A percentile compares a stretch with the other conserved stretches of the same genome.
phyloP scores from a whole-genome alignment of 805 yeast species.

The Suhomyces emberorum region DNA sequence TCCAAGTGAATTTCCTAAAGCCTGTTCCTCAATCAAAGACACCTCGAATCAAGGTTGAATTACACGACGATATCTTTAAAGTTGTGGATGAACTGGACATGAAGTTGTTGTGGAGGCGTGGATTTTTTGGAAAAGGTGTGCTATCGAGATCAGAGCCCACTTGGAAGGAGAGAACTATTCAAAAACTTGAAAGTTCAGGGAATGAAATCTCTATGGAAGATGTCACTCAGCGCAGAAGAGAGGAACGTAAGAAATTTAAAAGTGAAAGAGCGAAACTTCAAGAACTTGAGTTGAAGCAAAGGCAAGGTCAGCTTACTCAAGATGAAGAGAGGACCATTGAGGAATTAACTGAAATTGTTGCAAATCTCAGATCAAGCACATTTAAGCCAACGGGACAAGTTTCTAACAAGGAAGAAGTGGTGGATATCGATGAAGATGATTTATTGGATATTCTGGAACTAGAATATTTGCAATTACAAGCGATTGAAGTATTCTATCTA shows the following conservation, averaged over 20 bases:
- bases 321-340: neutral
- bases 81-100: constrained; percentile 46
- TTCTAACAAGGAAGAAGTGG: neutral
- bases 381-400: too few species aligned
- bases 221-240: constrained; percentile 67
- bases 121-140: constrained; percentile 92
- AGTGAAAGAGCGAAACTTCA: constrained; percentile 50
- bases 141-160: constrained; percentile 90
- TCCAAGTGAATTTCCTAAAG: constrained; percentile 6
- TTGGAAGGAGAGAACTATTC: constrained; percentile 59
- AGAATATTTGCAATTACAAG: constrained; percentile 65
- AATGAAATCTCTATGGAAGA: constrained; percentile 59
- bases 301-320: constrained; percentile 14
- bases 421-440: constrained; percentile 11
- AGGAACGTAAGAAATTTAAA: constrained; percentile 71
- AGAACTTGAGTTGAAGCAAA: constrained; percentile 49
- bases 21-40: constrained; percentile 25
- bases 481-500: constrained; percentile 73
- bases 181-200: too few species aligned
- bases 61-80: constrained; percentile 30
- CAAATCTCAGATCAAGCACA: neutral
- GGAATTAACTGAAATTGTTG: constrained; percentile 12
- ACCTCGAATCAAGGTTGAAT: constrained; percentile 19
- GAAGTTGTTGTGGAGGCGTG: constrained; percentile 68
- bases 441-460: constrained; percentile 18